Base-by-base conservation (phyloP, 306 rosid species). In the Quercus engelmannii region DNA sequence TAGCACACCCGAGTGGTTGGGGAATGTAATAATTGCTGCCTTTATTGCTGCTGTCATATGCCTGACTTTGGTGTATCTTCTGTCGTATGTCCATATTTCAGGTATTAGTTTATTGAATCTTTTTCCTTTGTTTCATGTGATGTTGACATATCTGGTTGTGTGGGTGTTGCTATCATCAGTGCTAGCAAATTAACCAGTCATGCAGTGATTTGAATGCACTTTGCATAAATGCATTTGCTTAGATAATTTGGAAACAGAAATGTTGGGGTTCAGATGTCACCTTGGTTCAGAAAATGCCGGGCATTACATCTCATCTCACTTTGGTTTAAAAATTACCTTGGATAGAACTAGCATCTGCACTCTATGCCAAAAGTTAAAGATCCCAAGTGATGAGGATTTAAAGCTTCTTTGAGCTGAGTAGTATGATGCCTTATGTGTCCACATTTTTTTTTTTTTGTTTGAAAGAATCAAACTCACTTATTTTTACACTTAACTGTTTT, bases 31-130 rank as follows among this genome's bases (percentile, higher is more conserved):
- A 69, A 46, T 95, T 77, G 92, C 94, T 51, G 87, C 79, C 73
- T 91, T 74, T 74, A 82, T 95, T 79, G 87, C 96, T 74, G 82
- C 65, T 82, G 58, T 89, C 76, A 52, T 78, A 81, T 92, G 89
- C 84, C 88, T 92, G 83, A 95, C 98, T 59, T 80, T 90, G 74
- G 99, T 92, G 83, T 89, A 95, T 84, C 92, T 95, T 82, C 95
- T 95, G 74, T 93, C 99, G 41, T 95, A 91, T 76, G 82, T 95
- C 82, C 99, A 95, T 90, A 87, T 92, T 74, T 91, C 99, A 91
- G 99, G 99, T 95, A 54, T 76, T 74, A 81, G 73, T 78, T 83
- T 77, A 75, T 80, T 63, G 7, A 58, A 31, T 55, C 43, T 21
- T 69, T 55, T 74, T 54, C 26, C 5, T 30, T 54, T 17, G 77